Evolutionary conservation across 441 rosid genomes (phyloP).

Genomic region (Theobroma grandiflorum): DNA sequence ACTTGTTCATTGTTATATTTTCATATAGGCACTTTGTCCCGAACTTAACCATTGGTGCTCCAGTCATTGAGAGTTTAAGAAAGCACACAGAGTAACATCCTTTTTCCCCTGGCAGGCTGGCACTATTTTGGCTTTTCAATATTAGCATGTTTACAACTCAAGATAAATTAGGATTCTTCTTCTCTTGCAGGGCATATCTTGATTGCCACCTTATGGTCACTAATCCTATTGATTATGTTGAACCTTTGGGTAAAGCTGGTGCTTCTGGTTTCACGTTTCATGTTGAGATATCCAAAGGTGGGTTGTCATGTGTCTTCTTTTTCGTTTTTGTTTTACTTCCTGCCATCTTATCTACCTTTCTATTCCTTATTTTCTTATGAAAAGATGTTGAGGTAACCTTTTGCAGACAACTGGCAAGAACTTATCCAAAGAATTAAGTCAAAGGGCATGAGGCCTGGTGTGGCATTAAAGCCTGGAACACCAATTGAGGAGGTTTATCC

Average conservation of each 20-base stretch:
- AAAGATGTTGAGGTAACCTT: constrained; percentile 23
- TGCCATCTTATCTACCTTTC: constrained; percentile 4
- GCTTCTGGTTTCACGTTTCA: constrained; percentile 98
- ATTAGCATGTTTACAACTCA: constrained; percentile 5
- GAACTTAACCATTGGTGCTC: constrained; percentile 90
- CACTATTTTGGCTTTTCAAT: constrained; percentile 9
- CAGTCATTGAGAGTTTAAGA: constrained; percentile 89
- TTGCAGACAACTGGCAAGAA: constrained; percentile 83
- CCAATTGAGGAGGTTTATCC: constrained; percentile 88
- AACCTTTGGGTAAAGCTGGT: constrained; percentile 80
- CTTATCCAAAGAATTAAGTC: constrained; percentile 71
- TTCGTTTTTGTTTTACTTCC: constrained; percentile 5
- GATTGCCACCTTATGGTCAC: constrained; percentile 98
- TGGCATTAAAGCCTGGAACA: constrained; percentile 83
- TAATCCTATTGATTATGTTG: constrained; percentile 90
- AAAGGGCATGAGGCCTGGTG: constrained; percentile 90
- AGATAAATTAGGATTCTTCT: constrained; percentile 16
- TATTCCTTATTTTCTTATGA: background rate
- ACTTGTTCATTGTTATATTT: constrained; percentile 19
- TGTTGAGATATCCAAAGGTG: constrained; percentile 83
- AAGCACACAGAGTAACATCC: constrained; percentile 80
- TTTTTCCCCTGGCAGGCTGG: background rate
- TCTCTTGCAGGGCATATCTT: constrained; percentile 70
- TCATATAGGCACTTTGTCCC: constrained; percentile 84
- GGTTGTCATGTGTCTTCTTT: background rate